Base-by-base conservation (phyloP, 129 eudicot species). In the Escallonia herrerae region DNA sequence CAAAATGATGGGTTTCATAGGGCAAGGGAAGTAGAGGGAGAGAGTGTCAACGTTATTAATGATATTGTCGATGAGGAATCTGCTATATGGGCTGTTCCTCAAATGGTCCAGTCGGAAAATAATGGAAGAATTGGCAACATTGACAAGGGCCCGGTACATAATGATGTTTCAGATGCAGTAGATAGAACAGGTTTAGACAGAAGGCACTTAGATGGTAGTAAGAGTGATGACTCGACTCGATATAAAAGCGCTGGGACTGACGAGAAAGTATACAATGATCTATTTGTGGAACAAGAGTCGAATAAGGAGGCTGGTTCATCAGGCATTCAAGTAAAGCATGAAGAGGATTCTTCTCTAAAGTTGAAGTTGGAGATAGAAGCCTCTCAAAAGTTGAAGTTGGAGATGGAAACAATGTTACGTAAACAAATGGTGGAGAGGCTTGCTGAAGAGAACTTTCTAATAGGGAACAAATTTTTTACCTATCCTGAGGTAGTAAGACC, bases 401-500 rank as follows among this genome's bases (percentile, higher is more conserved):
- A 94, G 64, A 74, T 59, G 82, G 97, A 94, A 77, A 88, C 76
- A 69, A 77, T 52, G 42, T 52, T 72, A 71, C 88, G 83, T 49
- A 75, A 71, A 68, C 85, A 94, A 63, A 80, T 79, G 37, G 69
- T 89, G 46, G 82, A 80, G 71, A 73, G 78, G 68, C 87, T 94
- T 72, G 86, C 90, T 12, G 89, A 71, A 58, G 93, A 73, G 71
- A 86, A 86, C 63, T 77, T 89, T 60, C 73, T 72, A 33, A 74
- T 70, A 45, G 90, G 90, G 50, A 89, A 64, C 59, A 94, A 76
- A 77, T 44, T 94, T 38, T 94, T 94, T 67, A 65, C 53, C 46
- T 94, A 86, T 74, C 99, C 99, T 3, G 81, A 69, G 79, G 60
- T 65, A 47, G 90, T 80, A 77, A 84, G 74, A 63, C 93, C 99